Base-by-base conservation (phyloP, 2,329 filamentous ascomycete species). In the Beauveria scarabaeidicola region DNA sequence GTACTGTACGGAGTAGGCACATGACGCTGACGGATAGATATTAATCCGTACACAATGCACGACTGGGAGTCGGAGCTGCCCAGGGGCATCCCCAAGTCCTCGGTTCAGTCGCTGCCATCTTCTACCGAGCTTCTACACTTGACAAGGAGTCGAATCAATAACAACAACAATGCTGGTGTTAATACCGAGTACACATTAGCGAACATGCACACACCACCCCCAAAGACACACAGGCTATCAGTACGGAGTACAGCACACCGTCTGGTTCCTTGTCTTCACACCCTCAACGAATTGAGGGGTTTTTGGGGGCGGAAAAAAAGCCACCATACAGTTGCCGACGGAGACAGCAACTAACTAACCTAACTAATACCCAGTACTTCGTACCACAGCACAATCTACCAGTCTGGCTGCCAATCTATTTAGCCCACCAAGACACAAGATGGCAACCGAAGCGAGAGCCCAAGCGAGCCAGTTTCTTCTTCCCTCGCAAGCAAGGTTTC, bases 221-320 rank as follows among this genome's bases (percentile, higher is more conserved):
- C 32, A 40, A 10, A 15, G 17, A 29, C 21, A 7, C n/a, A 52
- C 13, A n/a, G n/a, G n/a, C n/a, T n/a, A n/a, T n/a, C n/a, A n/a
- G n/a, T n/a, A n/a, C n/a, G n/a, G n/a, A n/a, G n/a, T n/a, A n/a
- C n/a, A 25, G n/a, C 25, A 53, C 52, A 27, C 41, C 52, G 19
- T 41, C 21, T 40, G 11, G 19, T 41, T 32, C 25, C 29, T 54
- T 55, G n/a, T 27, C 27, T 46, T 29, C 40, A 55, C 52, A 15
- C 53, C 52, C 54, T 57, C 29, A 21, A 21, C 52, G 27, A 56
- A 44, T 40, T 25, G 53, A 56, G 53, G 38, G 29, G n/a, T 47
- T 40, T 48, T 48, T 50, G 43, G 54, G 54, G 54, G 44, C 44
- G 29, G 15, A 57, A 58, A 58, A 56, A 23, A 54, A 25, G 29